Percentiles rank a stretch among this genome's conserved stretches.
Conservation (phyloP, 2,329 filamentous ascomycete species). For the Xylariaceae sp. region DNA sequence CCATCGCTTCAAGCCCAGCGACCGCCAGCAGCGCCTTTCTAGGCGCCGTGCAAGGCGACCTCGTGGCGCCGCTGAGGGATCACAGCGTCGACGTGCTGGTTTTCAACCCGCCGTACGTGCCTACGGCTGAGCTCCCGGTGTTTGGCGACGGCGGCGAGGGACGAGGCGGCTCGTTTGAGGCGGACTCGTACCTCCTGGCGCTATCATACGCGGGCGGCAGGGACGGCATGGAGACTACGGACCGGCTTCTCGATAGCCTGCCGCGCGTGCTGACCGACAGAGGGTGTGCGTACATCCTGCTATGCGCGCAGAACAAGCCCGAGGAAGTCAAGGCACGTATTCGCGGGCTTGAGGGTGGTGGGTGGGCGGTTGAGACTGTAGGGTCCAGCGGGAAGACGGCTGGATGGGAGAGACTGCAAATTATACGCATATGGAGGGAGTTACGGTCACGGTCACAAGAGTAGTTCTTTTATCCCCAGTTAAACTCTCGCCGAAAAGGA, state of each 20-base stretch:
- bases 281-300: slow-evolving; percentile 82
- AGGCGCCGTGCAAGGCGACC: slow-evolving; percentile 65
- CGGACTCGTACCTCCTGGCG: slow-evolving; percentile 77
- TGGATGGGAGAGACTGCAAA: slow-evolving; percentile 90
- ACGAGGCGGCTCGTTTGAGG: slow-evolving; percentile 65
- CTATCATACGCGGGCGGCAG: slow-evolving; percentile 84
- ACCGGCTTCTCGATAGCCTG: slow-evolving; percentile 68
- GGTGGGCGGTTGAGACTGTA: slow-evolving; percentile 74
- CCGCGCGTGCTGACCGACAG: slow-evolving; percentile 57
- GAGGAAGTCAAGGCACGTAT: slow-evolving; percentile 65
- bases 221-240: slow-evolving; percentile 92
- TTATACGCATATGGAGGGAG: slow-evolving; percentile 77
- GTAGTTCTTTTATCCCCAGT: neutral
- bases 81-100: slow-evolving; percentile 74
- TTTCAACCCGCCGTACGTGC: slow-evolving; percentile 97
- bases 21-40: slow-evolving; percentile 48
- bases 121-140: slow-evolving; percentile 68
- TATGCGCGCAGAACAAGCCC: slow-evolving; percentile 89
- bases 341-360: slow-evolving; percentile 46
- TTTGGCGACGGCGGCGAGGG: slow-evolving; percentile 13
- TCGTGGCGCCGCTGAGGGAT: slow-evolving; percentile 57
- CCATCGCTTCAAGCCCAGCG: slow-evolving; percentile 34
- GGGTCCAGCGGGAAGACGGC: slow-evolving; percentile 79
- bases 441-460: neutral
- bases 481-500: too few species aligned